phyloP scores from a whole-genome alignment of 352 stramenopile genomes.

The Pythium rhizo-oryzae region DNA sequence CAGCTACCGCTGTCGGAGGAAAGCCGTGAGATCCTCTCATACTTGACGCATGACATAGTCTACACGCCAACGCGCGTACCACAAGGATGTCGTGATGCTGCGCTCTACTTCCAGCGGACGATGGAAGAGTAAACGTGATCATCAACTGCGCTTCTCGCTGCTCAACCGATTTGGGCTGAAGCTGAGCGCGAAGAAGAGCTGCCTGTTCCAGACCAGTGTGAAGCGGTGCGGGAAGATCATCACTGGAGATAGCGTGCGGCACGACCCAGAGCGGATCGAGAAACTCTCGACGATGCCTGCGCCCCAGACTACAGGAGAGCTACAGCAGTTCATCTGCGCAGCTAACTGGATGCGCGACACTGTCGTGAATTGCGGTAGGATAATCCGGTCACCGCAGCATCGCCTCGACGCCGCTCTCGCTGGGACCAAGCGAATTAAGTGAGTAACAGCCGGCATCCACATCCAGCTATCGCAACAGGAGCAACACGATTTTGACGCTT shows the following conservation, averaged over 20 bases:
- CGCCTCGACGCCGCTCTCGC: not conserved
- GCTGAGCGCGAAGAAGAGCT: conserved; percentile 10
- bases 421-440: conserved; percentile 15
- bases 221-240: conserved; percentile 22
- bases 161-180: conserved; percentile 26
- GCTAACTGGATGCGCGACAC: conserved; percentile 22
- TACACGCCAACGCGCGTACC: conserved; percentile 29
- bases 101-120: conserved; percentile 24
- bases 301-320: conserved; percentile 2
- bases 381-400: conserved; percentile 17
- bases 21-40: conserved; percentile 28
- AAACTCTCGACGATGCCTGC: not conserved
- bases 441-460: no score
- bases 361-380: conserved; percentile 21
- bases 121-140: conserved; percentile 28
- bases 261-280: conserved; percentile 12
- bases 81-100: conserved; percentile 28
- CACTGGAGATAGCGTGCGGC: not conserved
- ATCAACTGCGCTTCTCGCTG: conserved; percentile 9
- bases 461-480: no score
- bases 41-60: conserved; percentile 27
- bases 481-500: no score
- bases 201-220: conserved; percentile 1
- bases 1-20: conserved; percentile 26
- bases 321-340: conserved; percentile 24